Evolutionary conservation across 192 early-diverging fungal species (phyloP).

Genomic region (Backusella australiensis): DNA sequence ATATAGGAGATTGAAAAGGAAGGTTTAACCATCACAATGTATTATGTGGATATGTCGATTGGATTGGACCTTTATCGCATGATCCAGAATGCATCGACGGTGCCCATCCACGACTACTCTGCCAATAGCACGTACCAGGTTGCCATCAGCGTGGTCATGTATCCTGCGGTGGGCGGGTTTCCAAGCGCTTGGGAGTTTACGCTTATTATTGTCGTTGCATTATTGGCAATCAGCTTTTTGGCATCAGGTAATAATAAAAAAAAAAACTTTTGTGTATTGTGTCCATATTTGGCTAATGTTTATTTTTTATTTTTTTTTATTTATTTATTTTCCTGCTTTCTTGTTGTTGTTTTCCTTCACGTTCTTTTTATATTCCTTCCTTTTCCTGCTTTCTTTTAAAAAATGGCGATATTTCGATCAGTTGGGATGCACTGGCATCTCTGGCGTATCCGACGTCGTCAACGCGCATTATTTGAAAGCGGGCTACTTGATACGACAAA

Average conservation of each 20-base stretch:
- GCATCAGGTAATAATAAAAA: constrained; percentile 39
- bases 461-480: constrained; percentile 23
- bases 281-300: neutral
- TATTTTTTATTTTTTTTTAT: neutral
- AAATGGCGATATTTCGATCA: neutral
- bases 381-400: neutral
- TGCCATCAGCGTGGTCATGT: constrained; percentile 18
- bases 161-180: constrained; percentile 26
- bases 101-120: neutral
- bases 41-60: constrained; percentile 19
- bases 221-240: constrained; percentile 42
- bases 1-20: constrained; percentile 17
- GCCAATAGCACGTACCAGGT: constrained; percentile 16
- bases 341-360: neutral
- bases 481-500: constrained; percentile 2
- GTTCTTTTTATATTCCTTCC: neutral
- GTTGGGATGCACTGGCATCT: constrained; percentile 35
- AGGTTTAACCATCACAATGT: constrained; percentile 18
- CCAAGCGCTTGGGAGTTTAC: constrained; percentile 51
- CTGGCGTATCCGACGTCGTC: constrained; percentile 28
- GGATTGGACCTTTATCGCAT: constrained; percentile 13
- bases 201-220: constrained; percentile 42
- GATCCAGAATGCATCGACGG: constrained; percentile 7
- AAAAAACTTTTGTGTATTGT: neutral
- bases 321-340: neutral